phyloP scores from a whole-genome alignment of 2,329 filamentous ascomycete genomes.

The Pseudocercospora eumusae region DNA sequence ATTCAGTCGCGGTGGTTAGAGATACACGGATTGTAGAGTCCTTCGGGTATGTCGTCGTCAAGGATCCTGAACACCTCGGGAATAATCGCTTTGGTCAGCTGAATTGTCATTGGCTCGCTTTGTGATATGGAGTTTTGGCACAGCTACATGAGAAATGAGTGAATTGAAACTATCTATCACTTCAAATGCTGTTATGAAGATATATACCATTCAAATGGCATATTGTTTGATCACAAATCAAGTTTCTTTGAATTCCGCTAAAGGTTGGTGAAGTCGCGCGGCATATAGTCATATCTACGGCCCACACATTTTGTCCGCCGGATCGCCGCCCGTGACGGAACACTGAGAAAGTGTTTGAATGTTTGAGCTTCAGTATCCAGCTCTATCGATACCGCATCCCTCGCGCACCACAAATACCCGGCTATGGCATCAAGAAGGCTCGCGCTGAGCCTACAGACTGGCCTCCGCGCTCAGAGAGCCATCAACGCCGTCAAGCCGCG shows the following conservation, averaged over 20 bases:
- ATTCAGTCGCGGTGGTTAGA: slow-evolving; percentile 24
- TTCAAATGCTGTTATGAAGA: not conserved
- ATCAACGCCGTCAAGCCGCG: slow-evolving; percentile 65
- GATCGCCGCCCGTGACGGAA: not conserved
- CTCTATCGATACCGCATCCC: slow-evolving; percentile 43
- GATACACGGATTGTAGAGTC: not conserved
- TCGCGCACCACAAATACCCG: slow-evolving; percentile 35
- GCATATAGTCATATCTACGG: not conserved
- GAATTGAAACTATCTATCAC: not conserved
- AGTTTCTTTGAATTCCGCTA: not conserved
- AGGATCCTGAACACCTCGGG: slow-evolving; percentile 11
- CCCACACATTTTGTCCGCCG: not conserved
- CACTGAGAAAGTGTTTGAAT: not conserved
- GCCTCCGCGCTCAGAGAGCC: slow-evolving; percentile 83
- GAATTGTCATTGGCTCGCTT: slow-evolving; percentile 10
- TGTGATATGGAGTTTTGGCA: not conserved
- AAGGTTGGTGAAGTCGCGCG: not conserved
- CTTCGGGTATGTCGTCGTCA: slow-evolving; percentile 11
- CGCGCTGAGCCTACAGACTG: slow-evolving; percentile 89
- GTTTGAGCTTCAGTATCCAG: not conserved
- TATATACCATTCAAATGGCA: not conserved
- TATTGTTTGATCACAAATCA: not conserved
- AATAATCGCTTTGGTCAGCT: not conserved
- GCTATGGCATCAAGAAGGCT: slow-evolving; percentile 95
- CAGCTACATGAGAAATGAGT: not conserved